Evolutionary conservation across 345 rosid genomes (phyloP).

Genomic region (Geranium rotundifolium): DNA sequence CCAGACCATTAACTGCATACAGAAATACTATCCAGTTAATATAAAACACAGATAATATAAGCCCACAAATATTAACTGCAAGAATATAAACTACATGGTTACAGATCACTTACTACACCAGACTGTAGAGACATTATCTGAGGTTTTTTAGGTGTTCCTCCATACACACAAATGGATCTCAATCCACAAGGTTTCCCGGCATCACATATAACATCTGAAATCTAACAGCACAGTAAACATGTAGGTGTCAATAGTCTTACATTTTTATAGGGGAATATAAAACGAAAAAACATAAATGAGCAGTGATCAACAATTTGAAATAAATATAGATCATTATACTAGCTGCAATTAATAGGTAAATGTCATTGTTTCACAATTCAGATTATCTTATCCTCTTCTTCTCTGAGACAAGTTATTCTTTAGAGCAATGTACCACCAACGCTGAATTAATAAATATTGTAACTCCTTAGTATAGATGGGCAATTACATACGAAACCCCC

Average conservation of each 20-base stretch:
- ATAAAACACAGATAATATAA: background rate
- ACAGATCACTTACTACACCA: slow-evolving; percentile 55
- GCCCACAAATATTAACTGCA: background rate
- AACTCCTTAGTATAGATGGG: too few species aligned
- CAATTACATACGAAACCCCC: too few species aligned
- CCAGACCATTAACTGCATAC: background rate
- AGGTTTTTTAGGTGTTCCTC: slow-evolving; percentile 84
- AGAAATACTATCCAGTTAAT: background rate
- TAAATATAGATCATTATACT: too few species aligned
- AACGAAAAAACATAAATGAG: too few species aligned
- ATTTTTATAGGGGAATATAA: too few species aligned
- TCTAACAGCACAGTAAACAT: slow-evolving; percentile 29
- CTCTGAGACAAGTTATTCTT: too few species aligned
- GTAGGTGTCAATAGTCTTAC: background rate
- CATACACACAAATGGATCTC: slow-evolving; percentile 69
- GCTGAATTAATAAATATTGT: too few species aligned
- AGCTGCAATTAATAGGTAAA: too few species aligned
- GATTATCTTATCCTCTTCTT: too few species aligned
- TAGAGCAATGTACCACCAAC: too few species aligned
- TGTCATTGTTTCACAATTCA: too few species aligned
- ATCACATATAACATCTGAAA: slow-evolving; percentile 58
- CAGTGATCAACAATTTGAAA: too few species aligned
- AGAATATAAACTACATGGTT: background rate
- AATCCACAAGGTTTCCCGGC: slow-evolving; percentile 79
- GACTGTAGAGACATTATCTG: slow-evolving; percentile 58